Percentiles rank a stretch among this genome's conserved stretches.
phyloP scores from a whole-genome alignment of 306 rosid genomes.

The Vigna mungo region DNA sequence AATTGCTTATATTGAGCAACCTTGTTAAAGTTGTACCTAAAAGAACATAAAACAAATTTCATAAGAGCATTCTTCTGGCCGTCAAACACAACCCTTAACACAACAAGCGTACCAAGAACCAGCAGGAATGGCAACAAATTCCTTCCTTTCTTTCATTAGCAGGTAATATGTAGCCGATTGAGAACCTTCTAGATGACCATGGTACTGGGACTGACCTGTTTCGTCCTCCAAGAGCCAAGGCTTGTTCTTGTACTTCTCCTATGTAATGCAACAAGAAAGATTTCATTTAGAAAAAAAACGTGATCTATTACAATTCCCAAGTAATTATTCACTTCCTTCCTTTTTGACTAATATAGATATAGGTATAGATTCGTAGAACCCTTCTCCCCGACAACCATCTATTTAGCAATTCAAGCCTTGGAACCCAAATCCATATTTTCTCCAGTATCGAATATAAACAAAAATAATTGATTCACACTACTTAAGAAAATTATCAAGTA shows the following conservation, averaged over 20 bases:
- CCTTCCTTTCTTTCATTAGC: conserved; percentile 84
- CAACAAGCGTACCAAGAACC: conserved; percentile 83
- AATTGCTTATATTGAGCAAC: conserved; percentile 94
- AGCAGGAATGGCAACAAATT: conserved; percentile 94
- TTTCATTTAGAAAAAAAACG: background rate
- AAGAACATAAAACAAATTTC: conserved; percentile 28
- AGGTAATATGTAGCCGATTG: conserved; percentile 93
- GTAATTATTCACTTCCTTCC: conserved; percentile 10
- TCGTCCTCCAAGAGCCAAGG: conserved; percentile 99
- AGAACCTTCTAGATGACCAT: conserved; percentile 95
- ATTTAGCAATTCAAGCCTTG: conserved; percentile 18
- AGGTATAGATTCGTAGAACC: background rate
- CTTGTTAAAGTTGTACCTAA: conserved; percentile 95
- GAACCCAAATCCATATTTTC: background rate
- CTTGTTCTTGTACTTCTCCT: conserved; percentile 95
- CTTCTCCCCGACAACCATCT: conserved; percentile 13
- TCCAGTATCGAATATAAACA: no score
- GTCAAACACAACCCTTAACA: conserved; percentile 6
- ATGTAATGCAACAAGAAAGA: conserved; percentile 39
- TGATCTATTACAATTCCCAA: conserved; percentile 16
- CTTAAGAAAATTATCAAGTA: no score
- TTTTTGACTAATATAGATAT: conserved; percentile 8
- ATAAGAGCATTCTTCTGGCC: conserved; percentile 5
- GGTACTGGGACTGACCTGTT: conserved; percentile 86
- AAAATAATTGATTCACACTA: background rate